A percentile compares a stretch with the other conserved stretches of the same genome.
These are phyloP conservation scores for Pisolithus microcarpus DNA, from an alignment of 768 basidiomycete genomes.

Conservation along the genomic window DNA sequence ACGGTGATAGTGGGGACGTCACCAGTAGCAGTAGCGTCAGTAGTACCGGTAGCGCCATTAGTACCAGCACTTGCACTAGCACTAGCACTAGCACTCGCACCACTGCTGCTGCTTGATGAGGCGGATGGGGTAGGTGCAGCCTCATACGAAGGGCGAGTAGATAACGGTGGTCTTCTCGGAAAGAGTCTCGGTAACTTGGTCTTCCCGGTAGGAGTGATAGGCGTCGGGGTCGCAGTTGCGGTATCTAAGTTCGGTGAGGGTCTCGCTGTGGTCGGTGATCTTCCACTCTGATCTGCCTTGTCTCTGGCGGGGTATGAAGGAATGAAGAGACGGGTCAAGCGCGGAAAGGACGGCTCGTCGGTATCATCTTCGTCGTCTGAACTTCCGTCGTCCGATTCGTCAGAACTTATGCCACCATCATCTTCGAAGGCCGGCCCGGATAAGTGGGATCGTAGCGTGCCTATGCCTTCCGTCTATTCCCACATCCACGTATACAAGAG, in stretches of 20 bases:
- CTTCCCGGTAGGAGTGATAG: conserved; percentile 18
- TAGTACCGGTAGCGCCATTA: too few species aligned
- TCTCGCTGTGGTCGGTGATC: conserved; percentile 14
- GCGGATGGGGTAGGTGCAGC: not conserved
- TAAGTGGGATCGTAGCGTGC: conserved; percentile 66
- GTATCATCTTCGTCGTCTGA: conserved; percentile 27
- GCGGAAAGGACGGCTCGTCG: conserved; percentile 22
- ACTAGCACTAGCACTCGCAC: too few species aligned
- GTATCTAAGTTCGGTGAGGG: conserved; percentile 17
- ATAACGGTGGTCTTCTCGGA: conserved; percentile 25
- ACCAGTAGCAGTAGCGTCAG: not conserved
- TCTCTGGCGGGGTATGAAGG: conserved; percentile 18
- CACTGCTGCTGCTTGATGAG: too few species aligned
- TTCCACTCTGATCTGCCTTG: conserved; percentile 4
- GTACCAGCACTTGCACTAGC: too few species aligned
- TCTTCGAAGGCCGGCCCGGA: conserved; percentile 56
- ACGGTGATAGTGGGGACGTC: conserved; percentile 12
- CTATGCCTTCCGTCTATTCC: conserved; percentile 73
- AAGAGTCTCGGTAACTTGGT: conserved; percentile 29
- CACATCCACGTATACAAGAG: too few species aligned
- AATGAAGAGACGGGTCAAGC: conserved; percentile 16
- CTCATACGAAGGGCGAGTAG: conserved; percentile 27
- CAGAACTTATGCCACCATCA: conserved; percentile 64
- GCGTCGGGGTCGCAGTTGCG: conserved; percentile 17
- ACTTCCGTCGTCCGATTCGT: conserved; percentile 33